These are phyloP conservation scores for Yamadazyma scolyti DNA, from an alignment of 805 yeast species.

Conservation along the genomic window DNA sequence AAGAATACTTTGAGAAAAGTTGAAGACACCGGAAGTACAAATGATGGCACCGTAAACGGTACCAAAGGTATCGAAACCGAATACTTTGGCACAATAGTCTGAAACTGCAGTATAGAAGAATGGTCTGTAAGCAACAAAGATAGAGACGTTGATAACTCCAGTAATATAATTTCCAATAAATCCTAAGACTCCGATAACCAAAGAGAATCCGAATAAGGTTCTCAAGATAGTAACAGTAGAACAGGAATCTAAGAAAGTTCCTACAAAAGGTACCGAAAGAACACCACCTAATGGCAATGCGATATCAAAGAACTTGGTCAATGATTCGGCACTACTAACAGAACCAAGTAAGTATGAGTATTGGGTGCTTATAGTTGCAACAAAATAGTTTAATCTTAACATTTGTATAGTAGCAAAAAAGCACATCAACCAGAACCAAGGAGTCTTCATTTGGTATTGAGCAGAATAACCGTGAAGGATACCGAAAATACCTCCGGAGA, in stretches of 20 bases:
- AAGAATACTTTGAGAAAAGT: constrained; percentile 44
- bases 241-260: constrained; percentile 46
- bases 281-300: constrained; percentile 58
- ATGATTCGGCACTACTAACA: constrained; percentile 27
- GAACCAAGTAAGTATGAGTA: constrained; percentile 45
- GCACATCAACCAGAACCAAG: constrained; percentile 51
- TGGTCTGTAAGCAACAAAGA: constrained; percentile 54
- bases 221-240: constrained; percentile 44
- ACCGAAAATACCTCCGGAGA: constrained; percentile 48
- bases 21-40: constrained; percentile 49
- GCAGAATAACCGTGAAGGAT: constrained; percentile 52
- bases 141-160: constrained; percentile 42
- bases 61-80: constrained; percentile 60
- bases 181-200: constrained; percentile 48
- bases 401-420: constrained; percentile 51
- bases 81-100: constrained; percentile 60
- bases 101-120: constrained; percentile 56
- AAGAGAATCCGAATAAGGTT: constrained; percentile 37
- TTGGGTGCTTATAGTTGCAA: constrained; percentile 56
- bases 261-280: constrained; percentile 52
- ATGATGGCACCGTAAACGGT: constrained; percentile 56
- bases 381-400: constrained; percentile 56
- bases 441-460: constrained; percentile 45
- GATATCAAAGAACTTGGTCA: constrained; percentile 48
- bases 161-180: constrained; percentile 35